Conservation (phyloP, 495 filamentous ascomycete species). For the Talaromyces trachyspermus region DNA sequence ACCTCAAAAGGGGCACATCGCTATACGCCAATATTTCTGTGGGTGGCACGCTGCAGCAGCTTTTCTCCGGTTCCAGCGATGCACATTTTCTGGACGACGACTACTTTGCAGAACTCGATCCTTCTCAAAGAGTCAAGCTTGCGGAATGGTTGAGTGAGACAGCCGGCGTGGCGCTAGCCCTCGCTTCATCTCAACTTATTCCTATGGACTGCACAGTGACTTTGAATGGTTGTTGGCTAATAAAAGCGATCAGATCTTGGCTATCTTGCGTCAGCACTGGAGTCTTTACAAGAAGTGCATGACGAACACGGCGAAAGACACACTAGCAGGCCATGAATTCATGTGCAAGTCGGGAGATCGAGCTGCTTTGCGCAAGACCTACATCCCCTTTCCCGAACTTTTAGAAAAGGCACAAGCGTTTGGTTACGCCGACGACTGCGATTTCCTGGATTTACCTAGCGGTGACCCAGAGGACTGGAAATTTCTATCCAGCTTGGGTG, state of each 20-base stretch:
- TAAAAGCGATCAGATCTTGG: conserved; percentile 1
- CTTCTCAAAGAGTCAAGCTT: background rate
- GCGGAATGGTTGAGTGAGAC: background rate
- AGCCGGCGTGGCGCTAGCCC: conserved; percentile 1
- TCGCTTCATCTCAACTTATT: conserved; percentile 3
- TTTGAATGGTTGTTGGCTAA: conserved; percentile 5
- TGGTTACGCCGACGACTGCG: background rate
- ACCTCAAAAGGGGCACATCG: background rate
- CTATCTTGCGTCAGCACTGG: conserved; percentile 1
- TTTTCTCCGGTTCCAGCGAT: conserved; percentile 3
- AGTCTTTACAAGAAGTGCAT: background rate
- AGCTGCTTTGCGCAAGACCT: conserved; percentile 1
- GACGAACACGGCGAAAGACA: background rate
- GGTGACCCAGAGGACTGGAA: conserved; percentile 1
- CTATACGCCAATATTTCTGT: conserved; percentile 2
- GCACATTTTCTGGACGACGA: background rate
- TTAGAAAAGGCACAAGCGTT: background rate
- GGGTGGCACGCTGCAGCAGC: background rate
- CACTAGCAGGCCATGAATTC: conserved; percentile 4
- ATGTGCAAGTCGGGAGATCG: background rate
- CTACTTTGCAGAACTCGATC: conserved; percentile 7
- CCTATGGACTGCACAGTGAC: background rate
- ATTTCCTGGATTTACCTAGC: conserved; percentile 3
- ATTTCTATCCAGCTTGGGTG: conserved; percentile 4
- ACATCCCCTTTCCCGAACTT: conserved; percentile 3